A percentile compares a stretch with the other conserved stretches of the same genome.
These are phyloP conservation scores for Eragrostis nindensis DNA, from an alignment of 176 grass and related monocot species.

Conservation along the genomic window DNA sequence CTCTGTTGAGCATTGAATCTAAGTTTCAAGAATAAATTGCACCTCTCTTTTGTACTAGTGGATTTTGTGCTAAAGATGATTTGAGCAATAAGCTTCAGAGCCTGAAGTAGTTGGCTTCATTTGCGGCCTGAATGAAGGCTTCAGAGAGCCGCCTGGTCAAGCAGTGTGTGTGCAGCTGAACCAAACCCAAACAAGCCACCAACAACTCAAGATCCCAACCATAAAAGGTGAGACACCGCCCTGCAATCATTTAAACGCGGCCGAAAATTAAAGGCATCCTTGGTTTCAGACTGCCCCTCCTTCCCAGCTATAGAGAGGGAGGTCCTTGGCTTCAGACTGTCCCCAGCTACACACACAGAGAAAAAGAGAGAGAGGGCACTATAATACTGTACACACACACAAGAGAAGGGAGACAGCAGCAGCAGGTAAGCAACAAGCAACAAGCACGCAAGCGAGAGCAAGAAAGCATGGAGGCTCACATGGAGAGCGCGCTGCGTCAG, in stretches of 20 bases:
- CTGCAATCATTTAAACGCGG: background rate
- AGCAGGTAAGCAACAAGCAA: background rate
- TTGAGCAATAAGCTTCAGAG: background rate
- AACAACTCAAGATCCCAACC: conserved; percentile 32
- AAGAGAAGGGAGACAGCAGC: background rate
- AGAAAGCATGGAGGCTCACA: conserved; percentile 41
- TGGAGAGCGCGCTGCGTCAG: conserved; percentile 51
- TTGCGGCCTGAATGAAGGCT: background rate
- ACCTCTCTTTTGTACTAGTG: background rate
- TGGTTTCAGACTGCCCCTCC: conserved; percentile 6
- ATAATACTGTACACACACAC: background rate
- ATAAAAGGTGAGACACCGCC: conserved; percentile 44
- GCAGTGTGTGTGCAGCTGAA: background rate
- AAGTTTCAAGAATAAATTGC: too few species aligned
- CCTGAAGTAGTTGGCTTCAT: background rate
- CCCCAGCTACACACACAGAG: background rate
- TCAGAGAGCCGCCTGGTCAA: background rate
- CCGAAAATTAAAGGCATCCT: background rate
- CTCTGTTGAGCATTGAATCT: too few species aligned
- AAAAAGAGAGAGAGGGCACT: background rate
- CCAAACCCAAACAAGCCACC: conserved; percentile 8
- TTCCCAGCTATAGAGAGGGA: background rate
- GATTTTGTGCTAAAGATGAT: background rate
- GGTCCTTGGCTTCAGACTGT: background rate
- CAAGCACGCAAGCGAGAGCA: background rate